These are phyloP conservation scores for Grosmannia huntii DNA, from an alignment of 2,329 filamentous ascomycete species.

Conservation along the genomic window DNA sequence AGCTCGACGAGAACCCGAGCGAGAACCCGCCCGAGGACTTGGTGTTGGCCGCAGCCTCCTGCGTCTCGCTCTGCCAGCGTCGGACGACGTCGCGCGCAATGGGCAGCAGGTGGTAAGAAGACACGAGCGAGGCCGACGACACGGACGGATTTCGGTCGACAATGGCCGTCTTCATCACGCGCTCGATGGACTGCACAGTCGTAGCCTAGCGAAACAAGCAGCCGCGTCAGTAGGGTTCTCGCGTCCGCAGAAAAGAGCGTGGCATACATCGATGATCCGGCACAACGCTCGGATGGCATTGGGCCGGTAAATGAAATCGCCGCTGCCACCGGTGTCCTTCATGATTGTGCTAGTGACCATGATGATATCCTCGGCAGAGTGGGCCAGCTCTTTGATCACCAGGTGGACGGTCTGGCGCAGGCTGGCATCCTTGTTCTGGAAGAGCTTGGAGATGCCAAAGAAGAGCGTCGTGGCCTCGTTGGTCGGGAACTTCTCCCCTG, in stretches of 20 bases:
- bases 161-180: conserved; percentile 97
- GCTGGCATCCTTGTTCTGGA: conserved; percentile 98
- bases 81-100: conserved; percentile 91
- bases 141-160: conserved; percentile 98
- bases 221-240: background rate
- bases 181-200: conserved; percentile 94
- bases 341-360: conserved; percentile 99
- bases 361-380: conserved; percentile 95
- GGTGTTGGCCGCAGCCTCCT: conserved; percentile 81
- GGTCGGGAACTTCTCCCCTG: conserved; percentile 89
- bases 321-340: conserved; percentile 96
- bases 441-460: conserved; percentile 97
- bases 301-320: conserved; percentile 83
- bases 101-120: conserved; percentile 92
- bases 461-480: conserved; percentile 97
- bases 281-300: conserved; percentile 94
- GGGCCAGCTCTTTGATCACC: conserved; percentile 92
- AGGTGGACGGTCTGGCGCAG: conserved; percentile 98
- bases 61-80: conserved; percentile 97
- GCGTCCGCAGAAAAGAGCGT: background rate
- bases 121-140: conserved; percentile 88
- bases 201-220: conserved; percentile 50
- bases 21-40: conserved; percentile 87
- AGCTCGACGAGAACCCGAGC: conserved; percentile 77
- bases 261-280: conserved; percentile 65